Conservation (phyloP, 768 basidiomycete genomes). For the Dentipellis fragilis region DNA sequence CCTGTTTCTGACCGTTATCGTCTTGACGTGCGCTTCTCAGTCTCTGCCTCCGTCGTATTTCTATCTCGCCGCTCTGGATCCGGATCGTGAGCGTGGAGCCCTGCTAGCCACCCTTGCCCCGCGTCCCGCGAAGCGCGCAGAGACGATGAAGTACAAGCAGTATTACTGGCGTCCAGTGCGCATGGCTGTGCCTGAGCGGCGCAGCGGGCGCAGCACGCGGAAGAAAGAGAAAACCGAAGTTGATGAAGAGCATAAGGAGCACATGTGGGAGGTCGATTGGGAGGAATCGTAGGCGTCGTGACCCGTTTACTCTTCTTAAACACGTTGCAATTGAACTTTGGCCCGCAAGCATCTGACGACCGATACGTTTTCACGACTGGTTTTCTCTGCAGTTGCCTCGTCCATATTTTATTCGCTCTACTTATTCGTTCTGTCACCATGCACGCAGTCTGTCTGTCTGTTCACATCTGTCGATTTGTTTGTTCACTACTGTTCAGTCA, state of each 20-base stretch:
- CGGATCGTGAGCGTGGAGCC: conserved; percentile 10
- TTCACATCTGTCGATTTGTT: too few relatives aligned
- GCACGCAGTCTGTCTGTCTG: too few relatives aligned
- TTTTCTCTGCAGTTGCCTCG: too few relatives aligned
- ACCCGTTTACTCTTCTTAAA: too few relatives aligned
- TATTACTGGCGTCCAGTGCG: conserved; percentile 68
- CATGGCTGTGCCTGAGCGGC: conserved; percentile 4
- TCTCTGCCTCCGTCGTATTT: conserved; percentile 9
- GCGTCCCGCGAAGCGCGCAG: conserved; percentile 58
- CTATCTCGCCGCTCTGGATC: conserved; percentile 7
- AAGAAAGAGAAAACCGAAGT: neutral
- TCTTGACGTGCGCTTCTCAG: neutral
- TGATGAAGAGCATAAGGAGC: neutral
- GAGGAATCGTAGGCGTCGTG: conserved; percentile 6
- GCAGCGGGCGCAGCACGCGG: conserved; percentile 1
- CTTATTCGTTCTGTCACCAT: too few relatives aligned
- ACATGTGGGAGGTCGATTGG: conserved; percentile 14
- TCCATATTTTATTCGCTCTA: too few relatives aligned
- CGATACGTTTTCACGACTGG: too few relatives aligned
- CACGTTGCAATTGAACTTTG: too few relatives aligned
- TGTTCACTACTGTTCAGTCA: too few relatives aligned
- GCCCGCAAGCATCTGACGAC: too few relatives aligned
- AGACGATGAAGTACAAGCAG: conserved; percentile 78
- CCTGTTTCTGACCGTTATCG: neutral
- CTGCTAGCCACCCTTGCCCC: conserved; percentile 23